phyloP scores from a whole-genome alignment of 768 basidiomycete genomes.

The Termitomyces sp. region DNA sequence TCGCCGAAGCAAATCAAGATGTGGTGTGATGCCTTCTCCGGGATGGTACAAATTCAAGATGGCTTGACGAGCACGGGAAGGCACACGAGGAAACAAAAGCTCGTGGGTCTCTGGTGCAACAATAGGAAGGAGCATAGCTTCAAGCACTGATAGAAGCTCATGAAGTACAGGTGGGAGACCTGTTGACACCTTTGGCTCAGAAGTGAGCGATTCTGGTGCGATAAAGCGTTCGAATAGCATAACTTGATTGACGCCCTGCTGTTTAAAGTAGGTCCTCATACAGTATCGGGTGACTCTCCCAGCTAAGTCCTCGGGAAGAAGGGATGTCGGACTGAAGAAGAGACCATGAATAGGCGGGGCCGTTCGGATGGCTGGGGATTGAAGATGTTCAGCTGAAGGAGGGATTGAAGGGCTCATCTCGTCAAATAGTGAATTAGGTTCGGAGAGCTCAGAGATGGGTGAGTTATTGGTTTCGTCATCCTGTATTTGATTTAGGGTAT shows the following conservation, averaged over 20 bases:
- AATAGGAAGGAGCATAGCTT: constrained; percentile 38
- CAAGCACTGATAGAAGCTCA: constrained; percentile 46
- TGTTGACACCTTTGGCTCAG: constrained; percentile 15
- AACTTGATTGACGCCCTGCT: constrained; percentile 59
- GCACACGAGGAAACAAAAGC: constrained; percentile 53
- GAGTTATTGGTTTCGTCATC: constrained; percentile 1
- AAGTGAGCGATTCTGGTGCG: constrained; percentile 6
- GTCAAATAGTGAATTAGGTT: constrained; percentile 47
- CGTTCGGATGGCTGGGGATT: constrained; percentile 23
- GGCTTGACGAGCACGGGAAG: constrained; percentile 62
- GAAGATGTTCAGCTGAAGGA: neutral
- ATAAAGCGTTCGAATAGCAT: constrained; percentile 74
- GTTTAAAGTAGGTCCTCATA: constrained; percentile 49
- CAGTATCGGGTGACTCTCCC: constrained; percentile 44
- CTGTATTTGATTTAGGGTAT: neutral
- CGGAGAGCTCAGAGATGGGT: constrained; percentile 14
- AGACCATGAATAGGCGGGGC: constrained; percentile 62
- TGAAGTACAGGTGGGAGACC: constrained; percentile 54
- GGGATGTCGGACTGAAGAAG: constrained; percentile 48
- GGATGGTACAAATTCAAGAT: constrained; percentile 89
- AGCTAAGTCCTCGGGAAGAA: constrained; percentile 46
- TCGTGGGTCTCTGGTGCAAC: constrained; percentile 45
- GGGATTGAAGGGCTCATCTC: constrained; percentile 13
- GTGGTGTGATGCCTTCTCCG: constrained; percentile 84
- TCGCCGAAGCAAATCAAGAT: constrained; percentile 78